Evolutionary conservation across 108 stramenopile species (phyloP).

Genomic region (Skeletonema potamos): DNA sequence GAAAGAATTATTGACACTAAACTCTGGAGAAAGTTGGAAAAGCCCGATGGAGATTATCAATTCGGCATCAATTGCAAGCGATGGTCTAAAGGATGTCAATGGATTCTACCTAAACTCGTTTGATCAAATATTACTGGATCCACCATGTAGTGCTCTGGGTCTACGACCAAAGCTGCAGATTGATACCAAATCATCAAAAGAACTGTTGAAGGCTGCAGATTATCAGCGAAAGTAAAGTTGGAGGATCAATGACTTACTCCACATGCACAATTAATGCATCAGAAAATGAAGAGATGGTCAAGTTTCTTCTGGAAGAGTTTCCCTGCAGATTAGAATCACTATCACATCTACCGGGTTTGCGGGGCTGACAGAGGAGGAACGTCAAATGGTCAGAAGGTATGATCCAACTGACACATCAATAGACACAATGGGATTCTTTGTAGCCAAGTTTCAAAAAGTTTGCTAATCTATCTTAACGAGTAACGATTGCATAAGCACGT

Average conservation of each 20-base stretch:
- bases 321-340: constrained; percentile 57
- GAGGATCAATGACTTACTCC: constrained; percentile 70
- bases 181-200: constrained; percentile 31
- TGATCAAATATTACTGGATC: constrained; percentile 78
- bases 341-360: constrained; percentile 38
- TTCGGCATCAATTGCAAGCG: constrained; percentile 26
- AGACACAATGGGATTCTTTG: constrained; percentile 79
- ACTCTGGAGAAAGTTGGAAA: constrained; percentile 11
- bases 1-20: constrained; percentile 37
- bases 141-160: constrained; percentile 77
- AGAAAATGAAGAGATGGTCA: constrained; percentile 73
- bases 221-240: constrained; percentile 68
- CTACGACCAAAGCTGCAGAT: constrained; percentile 70
- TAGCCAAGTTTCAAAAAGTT: constrained; percentile 66
- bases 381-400: constrained; percentile 57
- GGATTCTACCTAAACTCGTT: constrained; percentile 68
- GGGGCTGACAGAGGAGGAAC: constrained; percentile 56
- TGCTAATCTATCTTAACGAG: background rate
- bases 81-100: constrained; percentile 49
- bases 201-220: constrained; percentile 48
- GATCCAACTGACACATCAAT: constrained; percentile 48
- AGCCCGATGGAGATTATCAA: constrained; percentile 41
- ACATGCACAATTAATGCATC: constrained; percentile 67
- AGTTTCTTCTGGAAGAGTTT: constrained; percentile 54
- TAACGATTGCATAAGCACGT: background rate